These are phyloP conservation scores for Ascochyta rabiei DNA, from an alignment of 2,329 filamentous ascomycete species.

Conservation along the genomic window DNA sequence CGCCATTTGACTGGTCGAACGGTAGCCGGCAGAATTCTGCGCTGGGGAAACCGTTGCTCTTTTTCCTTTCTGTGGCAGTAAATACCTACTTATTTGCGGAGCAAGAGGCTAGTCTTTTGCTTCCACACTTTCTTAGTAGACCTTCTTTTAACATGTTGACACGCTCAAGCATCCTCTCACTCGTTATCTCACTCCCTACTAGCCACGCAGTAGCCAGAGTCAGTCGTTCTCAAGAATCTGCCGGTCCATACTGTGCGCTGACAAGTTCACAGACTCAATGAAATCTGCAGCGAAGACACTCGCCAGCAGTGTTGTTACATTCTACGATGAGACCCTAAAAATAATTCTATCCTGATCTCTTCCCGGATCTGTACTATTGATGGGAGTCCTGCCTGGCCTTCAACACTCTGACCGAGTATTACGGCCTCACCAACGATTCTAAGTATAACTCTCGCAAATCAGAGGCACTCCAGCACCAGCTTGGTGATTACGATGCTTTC, in stretches of 20 bases:
- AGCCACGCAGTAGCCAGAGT: slow-evolving; percentile 18
- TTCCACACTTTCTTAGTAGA: neutral
- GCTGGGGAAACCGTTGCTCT: neutral
- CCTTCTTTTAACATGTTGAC: slow-evolving; percentile 24
- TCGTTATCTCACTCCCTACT: slow-evolving; percentile 25
- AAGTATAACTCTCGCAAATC: slow-evolving; percentile 49
- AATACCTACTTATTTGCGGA: no score
- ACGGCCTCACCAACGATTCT: slow-evolving; percentile 51
- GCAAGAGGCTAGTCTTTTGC: no score
- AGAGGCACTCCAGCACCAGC: slow-evolving; percentile 47
- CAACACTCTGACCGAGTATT: slow-evolving; percentile 46
- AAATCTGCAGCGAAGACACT: slow-evolving; percentile 29
- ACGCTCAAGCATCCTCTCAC: slow-evolving; percentile 16
- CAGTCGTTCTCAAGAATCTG: neutral
- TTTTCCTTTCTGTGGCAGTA: no score
- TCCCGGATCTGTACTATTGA: slow-evolving; percentile 29
- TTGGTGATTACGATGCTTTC: slow-evolving; percentile 46
- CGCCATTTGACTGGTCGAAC: slow-evolving; percentile 4
- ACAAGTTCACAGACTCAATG: slow-evolving; percentile 29
- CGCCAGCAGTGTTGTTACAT: slow-evolving; percentile 26
- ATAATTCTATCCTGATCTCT: slow-evolving; percentile 22
- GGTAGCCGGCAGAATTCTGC: neutral
- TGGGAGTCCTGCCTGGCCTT: slow-evolving; percentile 32
- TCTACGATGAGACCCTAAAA: slow-evolving; percentile 24
- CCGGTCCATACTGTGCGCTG: neutral